Evolutionary conservation across 208 protist genomes (phyloP).

Genomic region (Acanthamoeba sp.): DNA sequence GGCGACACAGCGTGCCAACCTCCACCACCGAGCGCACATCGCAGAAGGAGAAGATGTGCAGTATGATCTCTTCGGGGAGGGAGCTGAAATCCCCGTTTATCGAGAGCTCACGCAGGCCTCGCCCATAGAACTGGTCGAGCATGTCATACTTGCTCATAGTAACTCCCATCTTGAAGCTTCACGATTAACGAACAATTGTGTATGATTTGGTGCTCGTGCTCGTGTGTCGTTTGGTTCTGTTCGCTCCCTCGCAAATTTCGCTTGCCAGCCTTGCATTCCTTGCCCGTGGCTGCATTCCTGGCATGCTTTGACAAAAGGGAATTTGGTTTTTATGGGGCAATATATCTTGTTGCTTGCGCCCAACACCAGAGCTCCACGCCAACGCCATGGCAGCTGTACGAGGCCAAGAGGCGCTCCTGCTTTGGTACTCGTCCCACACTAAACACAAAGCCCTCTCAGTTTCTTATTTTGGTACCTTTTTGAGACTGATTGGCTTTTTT

Average conservation of each 20-base stretch:
- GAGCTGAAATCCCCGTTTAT: not conserved
- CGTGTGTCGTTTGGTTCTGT: not conserved
- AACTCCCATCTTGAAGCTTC: not conserved
- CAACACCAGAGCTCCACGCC: too few species aligned
- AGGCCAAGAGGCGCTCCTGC: constrained; percentile 43
- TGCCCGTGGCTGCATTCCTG: too few species aligned
- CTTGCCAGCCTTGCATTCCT: too few species aligned
- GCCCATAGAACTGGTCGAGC: not conserved
- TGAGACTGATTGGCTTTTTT: not conserved
- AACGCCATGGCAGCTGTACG: not conserved
- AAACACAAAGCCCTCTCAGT: not conserved
- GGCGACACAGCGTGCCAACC: not conserved
- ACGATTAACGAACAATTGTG: too few species aligned
- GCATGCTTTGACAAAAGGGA: too few species aligned
- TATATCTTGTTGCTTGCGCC: too few species aligned
- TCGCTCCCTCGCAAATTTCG: not conserved
- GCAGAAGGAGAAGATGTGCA: constrained; percentile 49
- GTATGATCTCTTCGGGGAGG: constrained; percentile 18
- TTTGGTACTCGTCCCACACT: constrained; percentile 32
- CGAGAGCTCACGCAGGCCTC: not conserved
- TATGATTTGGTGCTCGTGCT: too few species aligned
- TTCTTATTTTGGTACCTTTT: not conserved
- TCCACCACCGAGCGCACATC: not conserved
- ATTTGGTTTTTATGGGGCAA: too few species aligned
- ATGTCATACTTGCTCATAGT: not conserved